Base-by-base conservation (phyloP, 305 asterid species). In the Andrographis paniculata region DNA sequence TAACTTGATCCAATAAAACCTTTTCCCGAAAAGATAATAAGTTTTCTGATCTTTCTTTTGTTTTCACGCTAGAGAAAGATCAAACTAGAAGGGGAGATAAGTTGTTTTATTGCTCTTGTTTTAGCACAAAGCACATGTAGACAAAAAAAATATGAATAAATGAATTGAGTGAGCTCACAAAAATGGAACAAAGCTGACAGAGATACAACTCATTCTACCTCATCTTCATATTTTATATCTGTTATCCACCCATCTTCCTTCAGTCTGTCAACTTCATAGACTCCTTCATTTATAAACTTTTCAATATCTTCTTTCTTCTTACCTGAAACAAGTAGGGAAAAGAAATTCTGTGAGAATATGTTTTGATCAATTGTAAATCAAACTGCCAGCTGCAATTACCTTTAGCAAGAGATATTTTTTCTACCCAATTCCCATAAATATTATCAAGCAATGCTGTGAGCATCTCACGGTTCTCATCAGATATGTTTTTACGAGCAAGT, bases 171-270 rank as follows among this genome's bases (percentile, higher is more conserved):
- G n/a, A n/a, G n/a, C n/a, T n/a, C n/a, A n/a, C n/a, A n/a, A n/a
- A n/a, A n/a, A n/a, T n/a, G n/a, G n/a, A n/a, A n/a, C n/a, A n/a
- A n/a, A n/a, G n/a, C n/a, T n/a, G n/a, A n/a, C n/a, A n/a, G 45
- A 22, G 16, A 28, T 42, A 27, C 44, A 27, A 27, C 33, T 27
- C 55, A 68, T 15, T 57, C 48, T 75, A 91, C 99, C 99, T 91
- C 99, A 63, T 91, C 99, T 46, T 91, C 96, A 35, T 91, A 91
- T 65, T 86, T 91, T 55, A 86, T 79, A 74, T 83, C 94, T 0
- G 96, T 91, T 71, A 91, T 91, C 99, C 96, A 91, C 56, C 95
- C 93, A 61, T 77, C 89, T 73, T 86, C 82, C 68, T 83, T 91
- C 51, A 91, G 75, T 72, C 73, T 81, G 45, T 77, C 88, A 35